Evolutionary conservation across 192 early-diverging fungal genomes (phyloP), one percentile per base, ranked within the genome.

Genomic region (Gorgonomyces haynaldii): DNA sequence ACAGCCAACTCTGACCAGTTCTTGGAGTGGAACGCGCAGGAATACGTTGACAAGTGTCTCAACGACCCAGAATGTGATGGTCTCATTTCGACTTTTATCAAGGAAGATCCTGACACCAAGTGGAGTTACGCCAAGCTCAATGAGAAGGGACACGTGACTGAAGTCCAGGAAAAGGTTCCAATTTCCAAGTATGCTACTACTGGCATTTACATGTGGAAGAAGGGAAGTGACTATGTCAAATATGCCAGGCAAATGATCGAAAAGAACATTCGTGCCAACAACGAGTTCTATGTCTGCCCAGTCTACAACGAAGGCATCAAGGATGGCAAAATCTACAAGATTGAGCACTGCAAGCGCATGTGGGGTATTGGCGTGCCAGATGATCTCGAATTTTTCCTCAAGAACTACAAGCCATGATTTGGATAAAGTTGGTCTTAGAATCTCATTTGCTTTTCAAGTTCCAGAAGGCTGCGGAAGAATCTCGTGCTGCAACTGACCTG

Each of bases 361-460:
- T 49, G 47, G 47, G 47, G 47, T 19, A 49, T 49, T 49, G 47
- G 47, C 9, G 47, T 49, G 8, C 47, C 47, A 9, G 47, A 49
- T 6, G 47, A 49, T 29, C 19, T 49, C 4, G 35, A 49, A 22
- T 22, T 16, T 6, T 49, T 49, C 17, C 22, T 30, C 15, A 16
- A 6, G 8, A 8, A 49, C 17, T 49, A 35, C 47, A 47, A 47
- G 25, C 32, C n/a, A n/a, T n/a, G n/a, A n/a, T n/a, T n/a, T n/a
- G n/a, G n/a, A n/a, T n/a, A n/a, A n/a, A n/a, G n/a, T n/a, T n/a
- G n/a, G n/a, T n/a, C n/a, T n/a, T n/a, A n/a, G n/a, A n/a, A n/a
- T n/a, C n/a, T n/a, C n/a, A n/a, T n/a, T n/a, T n/a, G n/a, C n/a
- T n/a, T n/a, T n/a, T n/a, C n/a, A n/a, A n/a, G n/a, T n/a, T n/a